Evolutionary conservation across 75 land plant genomes (phyloP).

Genomic region (Picea sitchensis): DNA sequence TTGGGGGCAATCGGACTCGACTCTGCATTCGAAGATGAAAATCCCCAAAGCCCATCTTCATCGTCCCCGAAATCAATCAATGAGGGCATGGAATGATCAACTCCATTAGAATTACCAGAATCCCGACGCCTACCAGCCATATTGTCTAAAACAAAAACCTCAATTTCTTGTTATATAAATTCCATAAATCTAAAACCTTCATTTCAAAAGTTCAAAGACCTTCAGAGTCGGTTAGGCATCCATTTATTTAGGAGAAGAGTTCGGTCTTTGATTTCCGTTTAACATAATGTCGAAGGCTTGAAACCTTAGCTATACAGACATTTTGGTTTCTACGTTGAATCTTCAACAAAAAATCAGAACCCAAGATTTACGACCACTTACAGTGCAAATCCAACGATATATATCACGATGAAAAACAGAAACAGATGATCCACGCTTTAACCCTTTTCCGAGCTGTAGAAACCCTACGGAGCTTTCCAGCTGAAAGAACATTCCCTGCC

Average conservation of each 20-base stretch:
- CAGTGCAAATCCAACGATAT: background rate
- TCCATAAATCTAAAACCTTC: too few relatives aligned
- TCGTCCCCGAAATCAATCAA: conserved; percentile 9
- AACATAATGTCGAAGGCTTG: too few relatives aligned
- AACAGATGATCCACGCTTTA: background rate
- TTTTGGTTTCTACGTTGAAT: too few relatives aligned
- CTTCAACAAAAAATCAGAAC: background rate
- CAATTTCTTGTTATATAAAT: background rate
- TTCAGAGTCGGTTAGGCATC: background rate
- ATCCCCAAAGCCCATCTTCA: background rate
- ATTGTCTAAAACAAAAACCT: background rate
- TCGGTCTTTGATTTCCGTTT: background rate
- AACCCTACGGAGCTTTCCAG: too few relatives aligned
- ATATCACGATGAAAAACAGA: background rate
- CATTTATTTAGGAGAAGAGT: background rate
- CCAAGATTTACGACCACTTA: background rate
- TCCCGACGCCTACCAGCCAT: background rate
- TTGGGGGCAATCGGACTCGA: background rate
- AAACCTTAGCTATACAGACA: background rate
- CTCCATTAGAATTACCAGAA: background rate
- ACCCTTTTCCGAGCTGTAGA: background rate
- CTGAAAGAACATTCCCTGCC: too few relatives aligned
- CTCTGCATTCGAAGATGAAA: background rate
- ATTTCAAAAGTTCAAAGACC: background rate
- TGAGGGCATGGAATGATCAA: conserved; percentile 2